Evolutionary conservation across 176 grass and related monocot genomes (phyloP), one percentile per base, ranked within the genome.

Genomic region (Saccharum spontaneum): DNA sequence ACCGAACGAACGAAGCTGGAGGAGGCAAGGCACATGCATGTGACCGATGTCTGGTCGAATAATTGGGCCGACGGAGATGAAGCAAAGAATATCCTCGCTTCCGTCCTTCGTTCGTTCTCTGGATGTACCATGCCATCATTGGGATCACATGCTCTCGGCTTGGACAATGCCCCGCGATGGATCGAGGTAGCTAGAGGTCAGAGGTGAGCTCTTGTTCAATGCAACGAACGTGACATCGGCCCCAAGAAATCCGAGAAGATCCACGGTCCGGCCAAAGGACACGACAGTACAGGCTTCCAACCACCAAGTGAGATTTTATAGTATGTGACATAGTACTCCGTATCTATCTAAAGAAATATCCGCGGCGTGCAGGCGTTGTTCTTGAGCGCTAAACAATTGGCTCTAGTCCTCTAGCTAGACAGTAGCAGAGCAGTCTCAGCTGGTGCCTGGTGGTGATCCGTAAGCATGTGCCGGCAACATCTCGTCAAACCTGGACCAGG

Each of bases 221-320:
- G 59, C 43, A 30, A 1, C 75, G 23, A 22, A 1, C 67, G n/a
- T 74, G 67, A 10, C 81, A 73, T 73, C 43, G 16, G 24, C 44
- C 18, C 57, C 87, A 57, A 67, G 55, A 82, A 88, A 78, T 70
- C 30, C 50, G 44, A 2, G n/a, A 18, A 78, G 24, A 49, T 24
- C 24, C 41, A 4, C 20, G 15, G 30, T 1, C 11, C 22, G 34
- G 39, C 17, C 71, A 2, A 26, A 20, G 82, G 83, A 79, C 75
- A 79, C 69, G 87, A 75, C 68, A 78, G 12, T 22, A 72, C 75
- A 84, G 48, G 74, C n/a, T 79, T 67, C 63, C 73, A 45, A 34
- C 22, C 73, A 59, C 63, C 73, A 76, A 45, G 15, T 61, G 50
- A 73, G 79, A 69, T 50, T 50, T 46, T 36, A 4, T 18, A 31